These are phyloP conservation scores for Fusarium palustre DNA, from an alignment of 2,329 filamentous ascomycete species.

Conservation along the genomic window DNA sequence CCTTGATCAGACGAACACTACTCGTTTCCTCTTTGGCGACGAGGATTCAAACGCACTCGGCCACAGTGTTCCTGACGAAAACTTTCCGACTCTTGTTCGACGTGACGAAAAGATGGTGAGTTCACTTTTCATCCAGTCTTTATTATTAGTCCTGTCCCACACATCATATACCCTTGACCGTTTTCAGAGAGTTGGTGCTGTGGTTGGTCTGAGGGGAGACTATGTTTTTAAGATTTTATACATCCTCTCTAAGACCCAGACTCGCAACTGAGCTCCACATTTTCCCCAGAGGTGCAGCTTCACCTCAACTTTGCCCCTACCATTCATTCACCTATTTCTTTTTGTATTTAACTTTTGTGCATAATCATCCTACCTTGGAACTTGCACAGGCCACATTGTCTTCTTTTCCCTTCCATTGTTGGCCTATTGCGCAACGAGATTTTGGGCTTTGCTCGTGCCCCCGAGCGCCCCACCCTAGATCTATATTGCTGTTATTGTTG, in stretches of 20 bases:
- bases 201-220: conserved; percentile 6
- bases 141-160: background rate
- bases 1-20: conserved; percentile 85
- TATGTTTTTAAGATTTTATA: conserved; percentile 25
- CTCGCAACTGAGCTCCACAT: conserved; percentile 38
- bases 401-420: background rate
- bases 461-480: conserved; percentile 6
- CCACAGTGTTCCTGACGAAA: conserved; percentile 75
- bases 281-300: conserved; percentile 35
- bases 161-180: background rate
- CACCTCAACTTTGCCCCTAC: conserved; percentile 24
- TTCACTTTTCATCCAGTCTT: conserved; percentile 30
- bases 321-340: conserved; percentile 20
- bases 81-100: conserved; percentile 85
- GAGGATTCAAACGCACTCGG: conserved; percentile 70
- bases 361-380: conserved; percentile 1
- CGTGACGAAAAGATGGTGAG: conserved; percentile 70
- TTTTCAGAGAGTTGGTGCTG: background rate
- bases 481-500: conserved; percentile 34
- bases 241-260: conserved; percentile 13
- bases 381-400: conserved; percentile 4
- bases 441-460: conserved; percentile 22
- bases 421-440: conserved; percentile 1
- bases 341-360: conserved; percentile 22
- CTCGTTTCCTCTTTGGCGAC: conserved; percentile 87